Base-by-base conservation (phyloP, 1,139 yeast genomes). In the Kodamaea suecica region DNA sequence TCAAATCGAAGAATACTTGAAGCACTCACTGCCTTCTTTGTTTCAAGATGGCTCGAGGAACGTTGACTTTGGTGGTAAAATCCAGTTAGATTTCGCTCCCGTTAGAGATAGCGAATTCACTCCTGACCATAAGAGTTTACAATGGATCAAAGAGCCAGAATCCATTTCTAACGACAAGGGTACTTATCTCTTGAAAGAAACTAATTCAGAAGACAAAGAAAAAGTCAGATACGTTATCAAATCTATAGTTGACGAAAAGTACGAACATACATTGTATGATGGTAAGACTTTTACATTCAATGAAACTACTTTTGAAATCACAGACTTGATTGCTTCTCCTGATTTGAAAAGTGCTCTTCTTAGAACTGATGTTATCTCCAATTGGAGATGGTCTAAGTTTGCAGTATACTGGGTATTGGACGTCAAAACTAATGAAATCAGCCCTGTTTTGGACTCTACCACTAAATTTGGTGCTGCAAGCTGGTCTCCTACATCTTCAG, bases 71-170 rank as follows among this genome's bases (percentile, higher is more conserved):
- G 49, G 45, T 34, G 67, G 56, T 6, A 59, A 57, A 38, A 47
- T 52, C 4, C 62, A 63, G 13, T 49, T 64, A 26, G 59, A 60
- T 40, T 55, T 63, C 28, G 43, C 57, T 1, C 55, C 54, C 11
- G 59, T 60, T 13, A 66, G 85, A 42, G 73, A 71, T 32, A 75
- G 74, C 2, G 61, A 71, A 2, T 81, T 81, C 44, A 41, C 50
- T 0, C 79, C 87, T 0, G 57, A 60, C 16, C 59, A 49, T 35
- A 71, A 73, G 40, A 57, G 68, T n/a, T 61, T 83, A 15, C 88
- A 82, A 51, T 83, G 92, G 92, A 73, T 82, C 33, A 63, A 63
- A 32, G 74, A 74, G 13, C 76, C 79, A 1, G 65, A 63, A 27
- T 59, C 71, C 1, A 41, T 55, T 32, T 41, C 52, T 17, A 54